Percentiles rank a stretch among this genome's conserved stretches.
phyloP scores from a whole-genome alignment of 1,284 basidiomycete species.

The Irpex sp. region DNA sequence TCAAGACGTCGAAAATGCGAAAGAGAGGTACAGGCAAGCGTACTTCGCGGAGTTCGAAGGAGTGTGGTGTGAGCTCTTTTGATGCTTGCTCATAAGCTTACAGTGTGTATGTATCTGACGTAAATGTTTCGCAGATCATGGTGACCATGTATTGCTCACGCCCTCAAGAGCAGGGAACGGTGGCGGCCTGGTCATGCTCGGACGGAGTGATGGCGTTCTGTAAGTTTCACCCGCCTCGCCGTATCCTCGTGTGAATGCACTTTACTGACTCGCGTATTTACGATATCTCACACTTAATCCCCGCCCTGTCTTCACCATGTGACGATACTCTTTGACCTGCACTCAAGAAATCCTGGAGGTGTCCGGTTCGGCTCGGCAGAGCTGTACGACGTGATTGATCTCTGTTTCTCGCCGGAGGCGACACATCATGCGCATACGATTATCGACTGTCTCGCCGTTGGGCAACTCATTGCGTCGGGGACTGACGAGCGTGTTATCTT shows the following conservation, averaged over 20 bases:
- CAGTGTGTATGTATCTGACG: neutral
- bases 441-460: conserved; percentile 73
- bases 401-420: conserved; percentile 43
- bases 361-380: conserved; percentile 85
- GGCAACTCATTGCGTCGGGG: conserved; percentile 66
- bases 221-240: conserved; percentile 32
- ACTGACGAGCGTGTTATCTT: conserved; percentile 82
- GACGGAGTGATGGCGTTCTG: conserved; percentile 81
- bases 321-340: neutral
- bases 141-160: conserved; percentile 74
- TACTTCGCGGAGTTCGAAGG: conserved; percentile 73
- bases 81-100: neutral
- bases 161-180: conserved; percentile 62
- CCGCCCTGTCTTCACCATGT: conserved; percentile 1
- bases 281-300: conserved; percentile 8
- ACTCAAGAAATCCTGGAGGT: conserved; percentile 72
- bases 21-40: conserved; percentile 63
- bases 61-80: conserved; percentile 66
- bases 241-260: neutral
- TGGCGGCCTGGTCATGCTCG: conserved; percentile 82
- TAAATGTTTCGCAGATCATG: conserved; percentile 50
- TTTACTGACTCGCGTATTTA: neutral
- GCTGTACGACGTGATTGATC: conserved; percentile 80
- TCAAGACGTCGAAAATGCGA: conserved; percentile 55
- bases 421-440: conserved; percentile 45